Evolutionary conservation across 2,329 filamentous ascomycete species (phyloP).

Genomic region (Arachnomyces sp.): DNA sequence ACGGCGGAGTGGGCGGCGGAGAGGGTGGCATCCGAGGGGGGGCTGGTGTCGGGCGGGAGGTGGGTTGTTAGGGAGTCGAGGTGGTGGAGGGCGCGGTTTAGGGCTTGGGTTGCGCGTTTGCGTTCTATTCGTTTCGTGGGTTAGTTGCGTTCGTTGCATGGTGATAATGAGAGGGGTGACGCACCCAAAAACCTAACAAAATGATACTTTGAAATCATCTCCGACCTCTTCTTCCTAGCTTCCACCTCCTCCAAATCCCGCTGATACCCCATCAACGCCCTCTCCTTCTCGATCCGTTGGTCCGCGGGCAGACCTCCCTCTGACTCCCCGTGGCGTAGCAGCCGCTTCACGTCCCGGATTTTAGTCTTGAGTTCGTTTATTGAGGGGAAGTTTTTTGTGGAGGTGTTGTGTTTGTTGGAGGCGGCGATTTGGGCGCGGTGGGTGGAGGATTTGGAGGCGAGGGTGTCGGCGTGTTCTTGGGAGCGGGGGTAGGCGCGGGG

Average conservation of each 20-base stretch:
- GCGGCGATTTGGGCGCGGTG: neutral
- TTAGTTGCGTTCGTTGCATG: neutral
- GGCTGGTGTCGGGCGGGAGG: slow-evolving; percentile 15
- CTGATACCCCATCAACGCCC: slow-evolving; percentile 49
- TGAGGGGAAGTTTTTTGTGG: slow-evolving; percentile 19
- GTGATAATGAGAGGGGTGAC: slow-evolving; percentile 4
- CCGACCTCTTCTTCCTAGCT: slow-evolving; percentile 41
- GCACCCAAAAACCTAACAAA: slow-evolving; percentile 57
- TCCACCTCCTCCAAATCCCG: slow-evolving; percentile 46
- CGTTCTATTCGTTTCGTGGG: slow-evolving; percentile 33
- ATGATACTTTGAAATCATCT: slow-evolving; percentile 55
- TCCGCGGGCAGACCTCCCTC: slow-evolving; percentile 45
- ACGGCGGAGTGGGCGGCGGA: slow-evolving; percentile 16
- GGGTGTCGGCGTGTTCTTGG: slow-evolving; percentile 1
- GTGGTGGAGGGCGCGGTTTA: slow-evolving; percentile 27
- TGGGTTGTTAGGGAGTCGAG: slow-evolving; percentile 32
- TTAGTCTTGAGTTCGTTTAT: slow-evolving; percentile 47
- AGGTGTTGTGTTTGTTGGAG: slow-evolving; percentile 1
- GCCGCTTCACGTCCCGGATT: slow-evolving; percentile 48
- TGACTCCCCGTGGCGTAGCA: slow-evolving; percentile 35
- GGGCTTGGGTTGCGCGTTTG: slow-evolving; percentile 34
- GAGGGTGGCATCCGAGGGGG: too few species aligned
- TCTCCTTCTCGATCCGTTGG: slow-evolving; percentile 50
- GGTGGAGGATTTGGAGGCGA: neutral
- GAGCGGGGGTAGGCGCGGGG: slow-evolving; percentile 2